Conservation (phyloP, 305 asterid genomes). For the Fraxinus angustifolia region DNA sequence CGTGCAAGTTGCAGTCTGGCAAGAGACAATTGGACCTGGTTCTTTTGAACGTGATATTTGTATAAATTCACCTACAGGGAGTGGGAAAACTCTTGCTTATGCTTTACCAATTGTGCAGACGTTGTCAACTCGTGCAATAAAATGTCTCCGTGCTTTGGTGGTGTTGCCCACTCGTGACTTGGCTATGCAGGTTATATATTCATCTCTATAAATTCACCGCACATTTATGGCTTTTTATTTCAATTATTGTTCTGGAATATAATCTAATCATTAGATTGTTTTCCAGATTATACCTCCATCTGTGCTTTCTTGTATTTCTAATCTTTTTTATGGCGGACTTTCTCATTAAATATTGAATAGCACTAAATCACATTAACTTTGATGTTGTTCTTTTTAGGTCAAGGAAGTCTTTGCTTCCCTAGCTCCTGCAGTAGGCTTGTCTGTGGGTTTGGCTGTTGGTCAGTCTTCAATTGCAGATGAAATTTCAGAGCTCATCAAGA, state of each 20-base stretch:
- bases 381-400: constrained; percentile 48
- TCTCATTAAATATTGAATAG: background rate
- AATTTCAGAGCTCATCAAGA: constrained; percentile 65
- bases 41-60: constrained; percentile 78
- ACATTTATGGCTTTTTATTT: background rate
- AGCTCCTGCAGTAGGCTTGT: constrained; percentile 86
- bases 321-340: background rate
- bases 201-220: background rate
- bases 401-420: constrained; percentile 74
- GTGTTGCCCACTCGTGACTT: constrained; percentile 92
- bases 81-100: constrained; percentile 88
- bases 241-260: background rate
- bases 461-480: constrained; percentile 91
- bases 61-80: constrained; percentile 85
- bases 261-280: background rate
- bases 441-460: constrained; percentile 95
- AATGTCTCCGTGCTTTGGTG: constrained; percentile 82
- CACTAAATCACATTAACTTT: background rate
- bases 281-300: background rate
- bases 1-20: constrained; percentile 84
- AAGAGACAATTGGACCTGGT: constrained; percentile 90
- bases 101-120: constrained; percentile 82
- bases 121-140: constrained; percentile 58
- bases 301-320: background rate
- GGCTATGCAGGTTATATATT: constrained; percentile 69